Conservation (phyloP, 1,139 yeast genomes). For the Kodamaea sp. region DNA sequence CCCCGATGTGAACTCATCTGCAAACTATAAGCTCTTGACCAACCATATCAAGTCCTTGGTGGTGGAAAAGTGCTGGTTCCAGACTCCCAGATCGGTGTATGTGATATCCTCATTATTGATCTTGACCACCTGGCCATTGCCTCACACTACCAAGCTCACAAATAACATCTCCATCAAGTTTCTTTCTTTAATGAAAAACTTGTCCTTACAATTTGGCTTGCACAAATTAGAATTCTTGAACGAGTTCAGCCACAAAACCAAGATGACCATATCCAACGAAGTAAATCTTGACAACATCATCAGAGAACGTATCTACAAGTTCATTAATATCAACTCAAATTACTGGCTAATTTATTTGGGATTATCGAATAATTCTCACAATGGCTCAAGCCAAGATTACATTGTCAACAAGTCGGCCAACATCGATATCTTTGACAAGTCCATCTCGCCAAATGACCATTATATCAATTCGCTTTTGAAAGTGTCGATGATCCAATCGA, state of each 20-base stretch:
- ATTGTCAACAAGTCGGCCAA: conserved; percentile 39
- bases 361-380: conserved; percentile 38
- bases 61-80: conserved; percentile 46
- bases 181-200: conserved; percentile 41
- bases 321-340: conserved; percentile 45
- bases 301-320: conserved; percentile 48
- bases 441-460: conserved; percentile 26
- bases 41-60: conserved; percentile 42
- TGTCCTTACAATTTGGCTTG: conserved; percentile 46
- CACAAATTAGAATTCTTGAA: conserved; percentile 45
- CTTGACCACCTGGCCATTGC: conserved; percentile 52
- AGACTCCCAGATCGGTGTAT: conserved; percentile 48
- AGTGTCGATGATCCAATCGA: conserved; percentile 44
- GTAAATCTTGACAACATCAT: conserved; percentile 36
- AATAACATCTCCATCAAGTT: conserved; percentile 42
- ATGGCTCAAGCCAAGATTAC: conserved; percentile 46
- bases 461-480: conserved; percentile 43
- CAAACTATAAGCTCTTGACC: conserved; percentile 27
- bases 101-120: conserved; percentile 41
- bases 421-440: conserved; percentile 24
- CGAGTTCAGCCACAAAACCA: conserved; percentile 48
- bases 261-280: conserved; percentile 35
- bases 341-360: conserved; percentile 48
- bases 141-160: conserved; percentile 31
- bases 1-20: conserved; percentile 15